Percentiles rank a stretch among this genome's conserved stretches.
Evolutionary conservation across 148 eudicot species (phyloP).

Genomic region (Simmondsia chinensis): DNA sequence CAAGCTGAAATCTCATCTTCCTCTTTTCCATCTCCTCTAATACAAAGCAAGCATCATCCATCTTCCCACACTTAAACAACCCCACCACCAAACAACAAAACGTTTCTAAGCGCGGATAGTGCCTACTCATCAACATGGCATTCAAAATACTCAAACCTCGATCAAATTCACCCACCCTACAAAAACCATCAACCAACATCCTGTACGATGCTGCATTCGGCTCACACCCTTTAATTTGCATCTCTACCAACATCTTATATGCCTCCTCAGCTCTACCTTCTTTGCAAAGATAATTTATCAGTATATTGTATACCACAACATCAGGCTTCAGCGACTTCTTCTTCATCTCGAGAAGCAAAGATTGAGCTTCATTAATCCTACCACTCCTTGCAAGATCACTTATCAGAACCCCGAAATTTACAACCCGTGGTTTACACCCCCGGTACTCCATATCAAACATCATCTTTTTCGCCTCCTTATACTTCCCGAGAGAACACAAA

Average conservation of each 20-base stretch:
- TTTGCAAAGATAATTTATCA: slow-evolving; percentile 58
- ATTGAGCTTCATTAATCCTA: slow-evolving; percentile 57
- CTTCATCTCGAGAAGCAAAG: slow-evolving; percentile 65
- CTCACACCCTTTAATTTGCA: slow-evolving; percentile 71
- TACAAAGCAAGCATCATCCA: slow-evolving; percentile 55
- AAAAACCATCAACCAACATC: slow-evolving; percentile 81
- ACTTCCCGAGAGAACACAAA: slow-evolving; percentile 52
- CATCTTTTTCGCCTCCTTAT: slow-evolving; percentile 70
- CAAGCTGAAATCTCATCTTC: slow-evolving; percentile 36
- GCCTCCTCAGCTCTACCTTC: slow-evolving; percentile 53
- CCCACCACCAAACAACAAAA: slow-evolving; percentile 54
- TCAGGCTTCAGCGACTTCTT: slow-evolving; percentile 71
- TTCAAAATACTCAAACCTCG: slow-evolving; percentile 54
- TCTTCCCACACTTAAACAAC: slow-evolving; percentile 45
- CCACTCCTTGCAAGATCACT: slow-evolving; percentile 57
- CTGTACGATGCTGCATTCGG: slow-evolving; percentile 89
- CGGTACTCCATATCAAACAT: slow-evolving; percentile 96
- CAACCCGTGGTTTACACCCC: slow-evolving; percentile 51
- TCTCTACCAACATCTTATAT: slow-evolving; percentile 68
- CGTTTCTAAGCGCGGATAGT: slow-evolving; percentile 60
- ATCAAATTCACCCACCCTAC: slow-evolving; percentile 43
- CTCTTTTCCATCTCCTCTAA: slow-evolving; percentile 78
- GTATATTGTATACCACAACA: slow-evolving; percentile 56
- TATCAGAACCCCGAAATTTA: slow-evolving; percentile 82
- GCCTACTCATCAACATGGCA: slow-evolving; percentile 63